Evolutionary conservation across 140 eudicot genomes (phyloP), one percentile per base, ranked within the genome.

Genomic region (Erigeron philadelphicus): DNA sequence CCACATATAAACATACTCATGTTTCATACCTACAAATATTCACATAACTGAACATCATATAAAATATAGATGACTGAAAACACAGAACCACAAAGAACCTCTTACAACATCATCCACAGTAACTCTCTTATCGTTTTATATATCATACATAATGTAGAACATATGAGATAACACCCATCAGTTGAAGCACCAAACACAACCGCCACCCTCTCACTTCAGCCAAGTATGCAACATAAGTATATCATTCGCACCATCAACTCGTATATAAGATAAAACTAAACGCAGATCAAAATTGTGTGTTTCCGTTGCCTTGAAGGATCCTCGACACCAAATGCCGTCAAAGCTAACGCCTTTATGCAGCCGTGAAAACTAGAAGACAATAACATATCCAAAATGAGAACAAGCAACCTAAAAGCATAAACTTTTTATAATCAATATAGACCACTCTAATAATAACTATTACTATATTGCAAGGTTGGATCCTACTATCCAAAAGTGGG

Each of bases 1-100:
- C 72, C 66, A 62, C 75, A 66, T 78, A 74, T 75, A 81, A 74
- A 76, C 80, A 70, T 67, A 70, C 64, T 60, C 23, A 42, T 15
- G 62, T 68, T 76, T 70, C 73, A 76, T 66, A 80, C 80, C 88
- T 84, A 77, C 74, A 74, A 67, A 81, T 80, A 77, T 78, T 74
- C 83, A 84, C 79, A 78, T 61, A 61, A 15, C 45, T 64, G 67
- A 40, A 68, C 47, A 54, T 55, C 45, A 35, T 40, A 50, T 61
- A 42, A 31, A 64, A 52, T 55, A 58, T 55, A 76, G 46, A 56
- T 52, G 46, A 74, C 80, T 71, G 73, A 50, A 80, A 73, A 64
- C 72, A 64, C 66, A 47, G 68, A 79, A 72, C 69, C 79, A 53
- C 44, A 59, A 50, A 46, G 5, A 72, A 55, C 54, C 66, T 62